Evolutionary conservation across 371 early-diverging fungal species (phyloP), one percentile per base, ranked within the genome.

Genomic region (Apophysomyces variabilis): DNA sequence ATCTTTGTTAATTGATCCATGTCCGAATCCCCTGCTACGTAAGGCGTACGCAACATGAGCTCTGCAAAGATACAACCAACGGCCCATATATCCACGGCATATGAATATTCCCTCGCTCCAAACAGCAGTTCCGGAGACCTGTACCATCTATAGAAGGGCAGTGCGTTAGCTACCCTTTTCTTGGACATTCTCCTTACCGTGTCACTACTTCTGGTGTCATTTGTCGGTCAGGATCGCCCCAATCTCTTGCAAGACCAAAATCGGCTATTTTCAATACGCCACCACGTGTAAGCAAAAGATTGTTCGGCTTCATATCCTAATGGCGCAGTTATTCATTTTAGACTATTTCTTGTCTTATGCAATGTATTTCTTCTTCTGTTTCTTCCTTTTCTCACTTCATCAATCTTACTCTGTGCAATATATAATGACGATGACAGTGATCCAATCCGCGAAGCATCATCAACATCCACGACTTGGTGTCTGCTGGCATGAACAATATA

Each of bases 1-100:
- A 98, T 99, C 8, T 91, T 91, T 13, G 95, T 91, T 18, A 99
- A 78, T 74, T 99, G 99, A 43, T 92, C 95, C 67, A 99, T 80
- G 68, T 99, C 99, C 0, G 95, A 87, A 26, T 94, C 93, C 7
- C 96, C 99, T 1, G 99, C 93, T 38, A 99, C 81, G 70, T 94
- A 96, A 0, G 99, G 99, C 13, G 92, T 91, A 36, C 99, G 87
- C 67, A 99, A 80, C 88, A 99, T 89, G 44, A 99, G 89, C 67
- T 99, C 99, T 1, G 99, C 99, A 90, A 99, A 98, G 41, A 99
- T 95, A 76, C 99, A 99, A 16, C 99, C 99, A 12, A 97, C 90
- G 0, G 99, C 92, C 99, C 99, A 99, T 18, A 99, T 97, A 77
- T 99, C 99, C 8, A 97, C 92, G 0, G 91, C 92, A 36, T 87